Evolutionary conservation across 805 yeast species (phyloP).

Genomic region (Wickerhamiella domercqiae): DNA sequence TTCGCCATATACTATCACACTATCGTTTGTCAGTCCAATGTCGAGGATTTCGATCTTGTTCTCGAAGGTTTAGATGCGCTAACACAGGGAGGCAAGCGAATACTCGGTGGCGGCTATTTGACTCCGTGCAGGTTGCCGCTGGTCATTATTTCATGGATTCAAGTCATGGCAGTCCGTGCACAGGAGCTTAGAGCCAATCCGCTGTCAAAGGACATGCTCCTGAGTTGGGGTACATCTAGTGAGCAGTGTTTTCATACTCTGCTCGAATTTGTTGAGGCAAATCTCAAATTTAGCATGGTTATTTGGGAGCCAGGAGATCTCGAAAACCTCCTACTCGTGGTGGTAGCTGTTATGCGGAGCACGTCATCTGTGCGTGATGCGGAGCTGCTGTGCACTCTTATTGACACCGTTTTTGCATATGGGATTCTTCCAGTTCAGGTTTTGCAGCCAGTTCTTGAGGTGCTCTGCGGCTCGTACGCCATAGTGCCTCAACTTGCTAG

Average conservation of each 20-base stretch:
- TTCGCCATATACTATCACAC: slow-evolving; percentile 45
- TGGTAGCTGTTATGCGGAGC: slow-evolving; percentile 27
- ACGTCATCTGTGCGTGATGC: slow-evolving; percentile 29
- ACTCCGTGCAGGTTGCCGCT: slow-evolving; percentile 29
- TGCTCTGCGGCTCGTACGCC: slow-evolving; percentile 32
- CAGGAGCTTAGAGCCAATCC: slow-evolving; percentile 21
- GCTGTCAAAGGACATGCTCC: slow-evolving; percentile 16
- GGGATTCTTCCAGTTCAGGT: slow-evolving; percentile 32
- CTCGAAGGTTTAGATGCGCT: slow-evolving; percentile 32
- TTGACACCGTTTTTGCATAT: slow-evolving; percentile 31
- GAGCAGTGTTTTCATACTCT: slow-evolving; percentile 22
- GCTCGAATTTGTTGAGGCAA: slow-evolving; percentile 28
- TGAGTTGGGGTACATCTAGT: slow-evolving; percentile 20
- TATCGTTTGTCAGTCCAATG: slow-evolving; percentile 34
- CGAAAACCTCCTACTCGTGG: slow-evolving; percentile 23
- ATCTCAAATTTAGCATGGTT: slow-evolving; percentile 35
- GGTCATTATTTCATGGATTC: slow-evolving; percentile 27
- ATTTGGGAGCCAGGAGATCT: slow-evolving; percentile 30
- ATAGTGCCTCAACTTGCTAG: slow-evolving; percentile 26
- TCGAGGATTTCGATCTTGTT: slow-evolving; percentile 38
- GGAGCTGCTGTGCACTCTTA: slow-evolving; percentile 27
- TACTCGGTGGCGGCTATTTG: slow-evolving; percentile 8
- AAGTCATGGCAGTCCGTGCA: slow-evolving; percentile 19
- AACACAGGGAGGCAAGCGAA: slow-evolving; percentile 35
- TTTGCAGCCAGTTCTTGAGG: slow-evolving; percentile 28